phyloP scores from a whole-genome alignment of 768 basidiomycete genomes.

The Russula virescens region DNA sequence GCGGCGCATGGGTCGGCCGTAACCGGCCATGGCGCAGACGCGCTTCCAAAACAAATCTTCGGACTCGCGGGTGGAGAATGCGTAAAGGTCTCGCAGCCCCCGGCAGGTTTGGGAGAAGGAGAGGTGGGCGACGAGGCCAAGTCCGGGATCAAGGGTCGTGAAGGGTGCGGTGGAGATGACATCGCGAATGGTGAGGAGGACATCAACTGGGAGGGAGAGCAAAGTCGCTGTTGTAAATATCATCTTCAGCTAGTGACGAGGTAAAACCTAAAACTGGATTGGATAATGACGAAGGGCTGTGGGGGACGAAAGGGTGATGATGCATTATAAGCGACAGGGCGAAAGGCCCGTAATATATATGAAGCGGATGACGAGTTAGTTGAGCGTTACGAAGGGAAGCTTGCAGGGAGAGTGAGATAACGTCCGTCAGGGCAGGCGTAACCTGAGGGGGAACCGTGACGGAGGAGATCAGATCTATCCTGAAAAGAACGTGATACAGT shows the following conservation, averaged over 20 bases:
- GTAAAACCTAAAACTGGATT: neutral
- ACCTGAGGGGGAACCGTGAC: neutral
- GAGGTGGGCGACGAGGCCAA: conserved; percentile 21
- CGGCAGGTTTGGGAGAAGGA: conserved; percentile 21
- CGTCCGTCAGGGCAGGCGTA: conserved; percentile 17
- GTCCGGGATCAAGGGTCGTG: conserved; percentile 13
- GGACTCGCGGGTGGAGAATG: conserved; percentile 14
- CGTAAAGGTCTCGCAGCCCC: conserved; percentile 17
- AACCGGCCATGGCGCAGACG: conserved; percentile 19
- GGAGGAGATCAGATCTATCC: conserved; percentile 13
- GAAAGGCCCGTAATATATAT: conserved; percentile 8
- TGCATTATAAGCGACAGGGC: neutral
- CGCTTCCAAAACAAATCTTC: conserved; percentile 23
- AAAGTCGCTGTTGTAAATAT: conserved; percentile 13
- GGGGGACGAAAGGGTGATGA: conserved; percentile 1
- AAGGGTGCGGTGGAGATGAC: conserved; percentile 19
- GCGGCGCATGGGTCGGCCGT: conserved; percentile 24
- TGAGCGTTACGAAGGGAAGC: conserved; percentile 9
- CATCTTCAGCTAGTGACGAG: neutral
- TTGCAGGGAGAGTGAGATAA: conserved; percentile 12
- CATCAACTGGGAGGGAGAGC: conserved; percentile 21
- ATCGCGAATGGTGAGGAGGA: conserved; percentile 25
- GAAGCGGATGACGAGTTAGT: neutral
- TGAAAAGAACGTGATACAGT: neutral
- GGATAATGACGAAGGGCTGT: neutral